These are phyloP conservation scores for Papilionanthe hybrid DNA, from an alignment of 116 monocot species.

Conservation along the genomic window DNA sequence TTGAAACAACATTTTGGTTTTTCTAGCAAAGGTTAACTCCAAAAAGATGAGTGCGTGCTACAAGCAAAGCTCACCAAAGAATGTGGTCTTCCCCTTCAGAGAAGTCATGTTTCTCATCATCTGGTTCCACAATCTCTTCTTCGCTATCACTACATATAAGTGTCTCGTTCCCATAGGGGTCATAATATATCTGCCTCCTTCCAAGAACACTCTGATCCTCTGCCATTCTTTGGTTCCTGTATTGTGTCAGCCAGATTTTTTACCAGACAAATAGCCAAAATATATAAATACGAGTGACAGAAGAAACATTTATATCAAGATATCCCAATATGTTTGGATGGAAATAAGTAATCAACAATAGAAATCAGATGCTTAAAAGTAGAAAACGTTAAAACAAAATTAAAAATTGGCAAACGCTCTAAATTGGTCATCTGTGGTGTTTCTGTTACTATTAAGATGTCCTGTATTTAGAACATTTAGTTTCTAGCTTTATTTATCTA, in stretches of 20 bases:
- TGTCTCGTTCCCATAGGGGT: constrained; percentile 75
- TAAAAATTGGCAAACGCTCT: background rate
- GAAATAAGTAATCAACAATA: background rate
- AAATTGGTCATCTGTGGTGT: background rate
- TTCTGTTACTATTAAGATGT: background rate
- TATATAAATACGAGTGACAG: background rate
- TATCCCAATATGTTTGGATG: background rate
- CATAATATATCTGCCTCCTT: constrained; percentile 90
- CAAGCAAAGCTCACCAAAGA: constrained; percentile 51
- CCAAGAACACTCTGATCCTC: constrained; percentile 98
- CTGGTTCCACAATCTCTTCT: constrained; percentile 70
- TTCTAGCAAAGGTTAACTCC: background rate
- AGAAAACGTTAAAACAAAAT: background rate
- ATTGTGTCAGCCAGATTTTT: constrained; percentile 9
- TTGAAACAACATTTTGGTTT: background rate
- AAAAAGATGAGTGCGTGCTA: background rate
- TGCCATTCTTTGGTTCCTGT: constrained; percentile 97
- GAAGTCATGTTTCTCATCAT: constrained; percentile 89
- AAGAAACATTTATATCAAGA: background rate
- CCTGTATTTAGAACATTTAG: background rate
- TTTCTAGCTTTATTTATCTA: background rate
- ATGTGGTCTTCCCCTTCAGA: constrained; percentile 90
- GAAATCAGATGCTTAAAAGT: background rate
- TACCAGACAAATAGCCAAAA: background rate
- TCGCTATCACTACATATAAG: constrained; percentile 95